phyloP scores from a whole-genome alignment of 495 filamentous ascomycete species.

The Friedmanniomyces simplex region DNA sequence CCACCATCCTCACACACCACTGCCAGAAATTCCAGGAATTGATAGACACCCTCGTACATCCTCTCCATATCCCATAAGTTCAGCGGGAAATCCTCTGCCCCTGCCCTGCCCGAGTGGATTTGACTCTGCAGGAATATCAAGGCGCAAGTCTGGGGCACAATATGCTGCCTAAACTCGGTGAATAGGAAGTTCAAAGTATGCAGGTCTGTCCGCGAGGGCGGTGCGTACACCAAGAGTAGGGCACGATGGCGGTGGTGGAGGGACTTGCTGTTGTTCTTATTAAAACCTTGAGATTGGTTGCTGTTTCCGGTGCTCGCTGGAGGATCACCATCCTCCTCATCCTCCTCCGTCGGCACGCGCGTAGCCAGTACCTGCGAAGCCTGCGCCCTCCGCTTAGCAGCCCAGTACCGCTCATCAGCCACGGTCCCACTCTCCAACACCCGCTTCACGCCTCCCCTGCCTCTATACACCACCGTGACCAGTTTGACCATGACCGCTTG shows the following conservation, averaged over 20 bases:
- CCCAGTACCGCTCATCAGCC: background rate
- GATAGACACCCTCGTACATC: conserved; percentile 77
- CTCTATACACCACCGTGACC: conserved; percentile 76
- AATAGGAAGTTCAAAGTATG: conserved; percentile 80
- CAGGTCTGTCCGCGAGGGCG: conserved; percentile 42
- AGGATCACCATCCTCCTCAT: background rate
- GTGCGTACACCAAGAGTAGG: background rate
- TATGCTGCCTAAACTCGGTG: conserved; percentile 79
- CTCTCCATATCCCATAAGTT: conserved; percentile 97
- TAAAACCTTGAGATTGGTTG: no score
- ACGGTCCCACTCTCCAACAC: background rate
- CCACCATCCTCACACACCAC: conserved; percentile 62
- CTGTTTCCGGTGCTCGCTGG: no score
- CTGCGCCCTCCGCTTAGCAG: background rate
- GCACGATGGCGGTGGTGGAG: background rate
- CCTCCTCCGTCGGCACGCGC: background rate
- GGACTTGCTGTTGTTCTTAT: no score
- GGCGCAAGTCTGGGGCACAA: conserved; percentile 86
- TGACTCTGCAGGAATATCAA: conserved; percentile 88
- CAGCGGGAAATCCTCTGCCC: conserved; percentile 76
- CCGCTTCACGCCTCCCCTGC: background rate
- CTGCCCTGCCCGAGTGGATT: conserved; percentile 55
- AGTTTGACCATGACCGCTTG: conserved; percentile 87
- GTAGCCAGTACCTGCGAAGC: background rate
- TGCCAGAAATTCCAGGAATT: conserved; percentile 90